These are phyloP conservation scores for Calonectria honghensis DNA, from an alignment of 2,329 filamentous ascomycete genomes.

Conservation along the genomic window DNA sequence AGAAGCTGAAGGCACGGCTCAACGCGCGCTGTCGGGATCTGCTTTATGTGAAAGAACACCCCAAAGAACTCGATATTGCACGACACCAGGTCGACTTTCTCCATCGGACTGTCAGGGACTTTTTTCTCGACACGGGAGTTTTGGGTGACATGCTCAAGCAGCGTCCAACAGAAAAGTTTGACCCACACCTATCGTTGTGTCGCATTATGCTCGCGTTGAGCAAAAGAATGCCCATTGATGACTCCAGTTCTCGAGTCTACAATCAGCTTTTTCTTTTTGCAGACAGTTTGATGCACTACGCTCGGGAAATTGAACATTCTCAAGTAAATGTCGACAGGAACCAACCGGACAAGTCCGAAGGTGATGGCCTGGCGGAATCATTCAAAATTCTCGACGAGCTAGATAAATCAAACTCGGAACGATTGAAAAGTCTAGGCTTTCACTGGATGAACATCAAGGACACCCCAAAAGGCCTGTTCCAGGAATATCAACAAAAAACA, in stretches of 20 bases:
- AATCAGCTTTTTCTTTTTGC: background rate
- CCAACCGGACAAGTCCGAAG: background rate
- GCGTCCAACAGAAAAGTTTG: background rate
- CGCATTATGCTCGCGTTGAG: background rate
- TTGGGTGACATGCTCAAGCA: background rate
- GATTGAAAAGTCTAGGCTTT: background rate
- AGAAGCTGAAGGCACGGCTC: background rate
- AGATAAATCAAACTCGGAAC: background rate
- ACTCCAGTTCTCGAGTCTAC: background rate
- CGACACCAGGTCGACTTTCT: background rate
- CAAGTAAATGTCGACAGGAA: background rate
- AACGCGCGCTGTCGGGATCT: background rate
- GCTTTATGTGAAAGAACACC: background rate
- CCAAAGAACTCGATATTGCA: background rate
- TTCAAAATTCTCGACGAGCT: background rate
- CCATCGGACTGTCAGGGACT: background rate
- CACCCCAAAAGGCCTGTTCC: background rate
- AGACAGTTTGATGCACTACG: background rate
- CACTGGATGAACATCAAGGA: constrained; percentile 1
- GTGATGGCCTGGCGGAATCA: background rate
- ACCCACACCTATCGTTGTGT: background rate
- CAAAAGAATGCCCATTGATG: background rate
- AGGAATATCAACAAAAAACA: constrained; percentile 8
- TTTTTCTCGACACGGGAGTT: background rate
- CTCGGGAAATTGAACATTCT: background rate